Conservation (phyloP, 23 red algal genomes). For the Gracilaria caudata region DNA sequence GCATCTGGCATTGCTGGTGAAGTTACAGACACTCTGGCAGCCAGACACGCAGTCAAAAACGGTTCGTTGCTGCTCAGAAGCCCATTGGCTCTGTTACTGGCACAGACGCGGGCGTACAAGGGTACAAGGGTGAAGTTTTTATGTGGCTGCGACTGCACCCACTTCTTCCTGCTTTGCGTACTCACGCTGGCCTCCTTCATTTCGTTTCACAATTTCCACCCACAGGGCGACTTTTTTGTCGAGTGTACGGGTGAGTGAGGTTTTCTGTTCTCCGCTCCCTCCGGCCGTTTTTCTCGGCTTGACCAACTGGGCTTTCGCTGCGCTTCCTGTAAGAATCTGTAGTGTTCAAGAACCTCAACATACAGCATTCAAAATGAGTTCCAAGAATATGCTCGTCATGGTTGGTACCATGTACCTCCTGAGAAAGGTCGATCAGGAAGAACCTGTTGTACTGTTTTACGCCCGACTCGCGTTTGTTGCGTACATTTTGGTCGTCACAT, state of each 20-base stretch:
- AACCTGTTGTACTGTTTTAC: slow-evolving; percentile 70
- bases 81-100: not conserved
- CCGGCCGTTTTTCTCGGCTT: not conserved
- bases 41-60: slow-evolving; percentile 20
- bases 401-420: slow-evolving; percentile 56
- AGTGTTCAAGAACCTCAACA: not conserved
- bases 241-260: not conserved
- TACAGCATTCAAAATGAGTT: slow-evolving; percentile 44
- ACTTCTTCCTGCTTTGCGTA: not conserved
- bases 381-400: slow-evolving; percentile 71
- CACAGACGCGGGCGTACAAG: not conserved
- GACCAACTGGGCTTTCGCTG: not conserved
- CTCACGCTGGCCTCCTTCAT: not conserved
- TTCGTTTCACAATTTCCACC: not conserved
- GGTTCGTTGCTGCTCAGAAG: not conserved
- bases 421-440: slow-evolving; percentile 64
- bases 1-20: no score
- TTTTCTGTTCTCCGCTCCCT: not conserved
- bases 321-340: not conserved
- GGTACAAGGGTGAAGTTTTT: no score
- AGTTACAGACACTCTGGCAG: no score
- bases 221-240: not conserved
- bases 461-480: slow-evolving; percentile 45
- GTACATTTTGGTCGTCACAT: slow-evolving; percentile 48
- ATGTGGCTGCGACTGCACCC: not conserved